phyloP scores from a whole-genome alignment of 371 early-diverging fungal genomes.

The Apophysomyces variabilis region DNA sequence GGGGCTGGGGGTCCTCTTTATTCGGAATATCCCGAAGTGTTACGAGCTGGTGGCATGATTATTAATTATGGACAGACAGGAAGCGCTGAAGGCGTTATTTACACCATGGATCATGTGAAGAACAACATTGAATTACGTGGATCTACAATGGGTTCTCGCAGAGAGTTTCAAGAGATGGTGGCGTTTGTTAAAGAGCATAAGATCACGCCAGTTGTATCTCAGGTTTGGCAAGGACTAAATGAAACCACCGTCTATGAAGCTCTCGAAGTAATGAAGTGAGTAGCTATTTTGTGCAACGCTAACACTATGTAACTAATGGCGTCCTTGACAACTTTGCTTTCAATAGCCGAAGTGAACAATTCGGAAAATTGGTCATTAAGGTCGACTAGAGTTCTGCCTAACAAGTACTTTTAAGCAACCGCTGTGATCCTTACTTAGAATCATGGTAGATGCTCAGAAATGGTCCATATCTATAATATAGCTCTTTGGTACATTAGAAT shows the following conservation, averaged over 20 bases:
- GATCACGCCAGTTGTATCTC: slow-evolving; percentile 65
- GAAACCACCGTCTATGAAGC: slow-evolving; percentile 52
- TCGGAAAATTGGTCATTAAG: slow-evolving; percentile 15
- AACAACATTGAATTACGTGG: slow-evolving; percentile 67
- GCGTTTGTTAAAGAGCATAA: slow-evolving; percentile 61
- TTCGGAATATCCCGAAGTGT: slow-evolving; percentile 37
- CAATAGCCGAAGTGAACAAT: slow-evolving; percentile 7
- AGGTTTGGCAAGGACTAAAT: slow-evolving; percentile 60
- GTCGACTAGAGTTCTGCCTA: background rate
- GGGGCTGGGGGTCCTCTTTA: slow-evolving; percentile 71
- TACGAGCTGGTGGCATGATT: slow-evolving; percentile 62
- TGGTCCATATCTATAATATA: too few species aligned
- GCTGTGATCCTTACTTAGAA: too few species aligned
- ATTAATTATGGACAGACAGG: slow-evolving; percentile 69
- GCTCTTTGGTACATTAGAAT: too few species aligned
- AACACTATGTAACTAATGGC: too few species aligned
- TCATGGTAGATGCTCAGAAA: too few species aligned
- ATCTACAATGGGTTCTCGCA: slow-evolving; percentile 70
- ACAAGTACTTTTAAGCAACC: too few species aligned
- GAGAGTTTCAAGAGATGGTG: slow-evolving; percentile 67
- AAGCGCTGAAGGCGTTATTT: slow-evolving; percentile 42
- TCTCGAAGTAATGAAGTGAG: slow-evolving; percentile 60
- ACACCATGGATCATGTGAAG: slow-evolving; percentile 54
- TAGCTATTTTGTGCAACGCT: background rate
- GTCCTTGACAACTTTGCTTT: background rate